Conservation (phyloP, 208 protist species). For the Tetramitus jugosus region DNA sequence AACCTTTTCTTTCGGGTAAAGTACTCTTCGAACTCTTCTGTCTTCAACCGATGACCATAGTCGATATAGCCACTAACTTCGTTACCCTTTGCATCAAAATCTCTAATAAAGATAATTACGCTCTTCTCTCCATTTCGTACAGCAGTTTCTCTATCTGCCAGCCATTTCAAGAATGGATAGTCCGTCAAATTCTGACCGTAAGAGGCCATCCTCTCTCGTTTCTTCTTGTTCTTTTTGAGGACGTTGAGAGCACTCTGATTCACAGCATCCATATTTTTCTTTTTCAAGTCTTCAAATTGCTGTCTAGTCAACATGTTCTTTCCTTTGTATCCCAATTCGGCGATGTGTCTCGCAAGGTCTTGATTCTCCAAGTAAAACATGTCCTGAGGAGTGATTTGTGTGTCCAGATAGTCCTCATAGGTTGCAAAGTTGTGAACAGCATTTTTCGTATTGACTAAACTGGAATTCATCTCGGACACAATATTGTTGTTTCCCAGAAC, state of each 20-base stretch:
- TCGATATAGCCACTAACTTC: slow-evolving; percentile 97
- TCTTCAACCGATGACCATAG: slow-evolving; percentile 82
- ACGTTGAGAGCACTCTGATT: too few species aligned
- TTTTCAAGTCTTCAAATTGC: slow-evolving; percentile 67
- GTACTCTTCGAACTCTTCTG: slow-evolving; percentile 86
- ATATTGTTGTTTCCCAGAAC: too few species aligned
- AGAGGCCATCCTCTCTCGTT: slow-evolving; percentile 64
- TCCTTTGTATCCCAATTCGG: slow-evolving; percentile 91
- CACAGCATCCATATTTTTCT: slow-evolving; percentile 58
- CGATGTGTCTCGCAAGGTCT: slow-evolving; percentile 82
- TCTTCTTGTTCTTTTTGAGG: slow-evolving; percentile 71
- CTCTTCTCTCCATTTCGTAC: slow-evolving; percentile 86
- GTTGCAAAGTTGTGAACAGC: too few species aligned
- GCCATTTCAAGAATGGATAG: slow-evolving; percentile 75
- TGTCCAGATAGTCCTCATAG: slow-evolving; percentile 81
- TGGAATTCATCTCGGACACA: too few species aligned
- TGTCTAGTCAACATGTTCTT: slow-evolving; percentile 74
- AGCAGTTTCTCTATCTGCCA: slow-evolving; percentile 88
- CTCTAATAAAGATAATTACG: slow-evolving; percentile 92
- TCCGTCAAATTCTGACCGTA: slow-evolving; percentile 66
- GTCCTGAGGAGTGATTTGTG: slow-evolving; percentile 68
- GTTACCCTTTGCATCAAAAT: slow-evolving; percentile 81
- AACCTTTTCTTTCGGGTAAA: slow-evolving; percentile 70
- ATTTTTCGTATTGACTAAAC: too few species aligned
- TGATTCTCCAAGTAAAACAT: slow-evolving; percentile 80